A percentile compares a stretch with the other conserved stretches of the same genome.
Conservation (phyloP, 164 flowering plant species). For the Vitis rupestris region DNA sequence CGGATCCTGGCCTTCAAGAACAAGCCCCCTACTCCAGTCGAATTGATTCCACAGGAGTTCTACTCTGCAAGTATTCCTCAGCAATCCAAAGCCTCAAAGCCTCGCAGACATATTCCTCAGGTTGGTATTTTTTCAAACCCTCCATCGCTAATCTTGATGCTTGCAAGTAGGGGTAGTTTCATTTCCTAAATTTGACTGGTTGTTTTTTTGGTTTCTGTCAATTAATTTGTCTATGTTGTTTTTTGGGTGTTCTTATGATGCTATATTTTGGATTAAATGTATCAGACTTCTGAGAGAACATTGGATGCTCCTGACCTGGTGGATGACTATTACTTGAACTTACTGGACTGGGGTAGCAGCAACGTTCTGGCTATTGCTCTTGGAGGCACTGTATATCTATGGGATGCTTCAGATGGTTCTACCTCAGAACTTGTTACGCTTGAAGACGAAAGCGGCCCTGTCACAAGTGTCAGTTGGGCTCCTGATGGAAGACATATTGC, state of each 20-base stretch:
- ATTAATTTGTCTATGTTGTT: not conserved
- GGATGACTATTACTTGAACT: constrained; percentile 25
- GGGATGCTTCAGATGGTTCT: constrained; percentile 18
- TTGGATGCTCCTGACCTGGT: constrained; percentile 21
- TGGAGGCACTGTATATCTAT: constrained; percentile 13
- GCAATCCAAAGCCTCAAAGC: constrained; percentile 7
- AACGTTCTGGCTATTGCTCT: constrained; percentile 24
- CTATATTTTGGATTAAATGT: no score
- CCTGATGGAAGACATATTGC: constrained; percentile 18
- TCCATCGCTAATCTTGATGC: no score
- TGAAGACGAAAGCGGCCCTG: constrained; percentile 18
- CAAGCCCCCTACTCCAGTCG: constrained; percentile 19
- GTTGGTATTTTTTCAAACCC: not conserved
- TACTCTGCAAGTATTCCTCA: constrained; percentile 2
- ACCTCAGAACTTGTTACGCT: constrained; percentile 18
- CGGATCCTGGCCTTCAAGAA: constrained; percentile 21
- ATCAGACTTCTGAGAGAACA: constrained; percentile 19
- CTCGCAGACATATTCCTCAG: constrained; percentile 17
- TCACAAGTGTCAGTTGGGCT: constrained; percentile 24
- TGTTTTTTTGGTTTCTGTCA: not conserved
- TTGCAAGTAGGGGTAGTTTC: no score
- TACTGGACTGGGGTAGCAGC: constrained; percentile 23
- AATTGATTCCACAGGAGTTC: constrained; percentile 3
- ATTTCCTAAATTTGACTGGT: not conserved
- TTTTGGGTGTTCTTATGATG: not conserved